phyloP scores from a whole-genome alignment of 805 yeast species.

The Barnettozyma sp. region DNA sequence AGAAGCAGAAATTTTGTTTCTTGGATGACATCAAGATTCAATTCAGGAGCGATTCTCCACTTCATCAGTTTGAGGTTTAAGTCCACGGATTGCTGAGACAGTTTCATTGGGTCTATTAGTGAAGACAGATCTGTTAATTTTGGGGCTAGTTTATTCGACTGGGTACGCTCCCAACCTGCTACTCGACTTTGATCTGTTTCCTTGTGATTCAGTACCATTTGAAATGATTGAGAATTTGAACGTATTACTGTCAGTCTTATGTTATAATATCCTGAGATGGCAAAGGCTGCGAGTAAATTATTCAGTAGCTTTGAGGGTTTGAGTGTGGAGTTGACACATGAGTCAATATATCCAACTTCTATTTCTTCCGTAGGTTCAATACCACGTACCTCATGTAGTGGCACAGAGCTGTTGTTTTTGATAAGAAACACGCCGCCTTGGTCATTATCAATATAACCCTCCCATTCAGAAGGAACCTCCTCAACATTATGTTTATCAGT shows the following conservation, averaged over 20 bases:
- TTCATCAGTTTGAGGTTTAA: constrained; percentile 88
- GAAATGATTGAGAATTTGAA: constrained; percentile 27
- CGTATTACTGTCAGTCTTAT: constrained; percentile 38
- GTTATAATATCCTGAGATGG: constrained; percentile 27
- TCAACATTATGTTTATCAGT: constrained; percentile 5
- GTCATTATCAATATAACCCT: constrained; percentile 12
- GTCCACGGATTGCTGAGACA: constrained; percentile 90
- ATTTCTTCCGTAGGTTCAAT: constrained; percentile 3
- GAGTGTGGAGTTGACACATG: constrained; percentile 35
- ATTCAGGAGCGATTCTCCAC: constrained; percentile 87
- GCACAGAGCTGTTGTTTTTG: constrained; percentile 13
- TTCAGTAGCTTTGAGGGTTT: constrained; percentile 49
- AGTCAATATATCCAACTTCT: constrained; percentile 33
- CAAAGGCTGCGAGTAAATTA: constrained; percentile 47
- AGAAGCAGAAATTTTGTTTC: constrained; percentile 60
- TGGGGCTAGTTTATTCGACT: constrained; percentile 68
- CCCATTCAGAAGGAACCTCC: constrained; percentile 11
- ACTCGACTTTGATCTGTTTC: constrained; percentile 29
- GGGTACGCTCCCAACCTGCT: constrained; percentile 89
- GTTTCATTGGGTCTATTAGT: constrained; percentile 68
- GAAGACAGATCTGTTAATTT: constrained; percentile 78
- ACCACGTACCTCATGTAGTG: constrained; percentile 15
- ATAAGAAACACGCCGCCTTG: constrained; percentile 25
- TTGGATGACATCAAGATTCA: constrained; percentile 62
- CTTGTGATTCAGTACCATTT: constrained; percentile 19